Evolutionary conservation across 139 green algal genomes (phyloP).

Genomic region (Ostreobium quekettii): DNA sequence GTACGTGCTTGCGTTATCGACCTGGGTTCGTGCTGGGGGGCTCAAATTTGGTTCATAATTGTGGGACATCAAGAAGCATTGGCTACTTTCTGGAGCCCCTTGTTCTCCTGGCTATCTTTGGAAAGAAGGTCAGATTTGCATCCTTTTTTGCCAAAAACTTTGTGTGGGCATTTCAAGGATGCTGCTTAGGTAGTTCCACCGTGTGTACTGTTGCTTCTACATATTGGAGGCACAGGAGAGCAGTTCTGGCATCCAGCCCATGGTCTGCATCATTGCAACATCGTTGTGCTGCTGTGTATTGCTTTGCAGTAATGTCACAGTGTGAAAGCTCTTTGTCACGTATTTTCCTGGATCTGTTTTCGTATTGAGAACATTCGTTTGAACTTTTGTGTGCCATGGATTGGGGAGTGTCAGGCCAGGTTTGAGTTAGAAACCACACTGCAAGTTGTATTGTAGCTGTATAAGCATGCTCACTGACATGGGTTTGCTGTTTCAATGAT

Average conservation of each 20-base stretch:
- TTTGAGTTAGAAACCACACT: no score
- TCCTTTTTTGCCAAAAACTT: constrained; percentile 4
- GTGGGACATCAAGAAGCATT: constrained; percentile 64
- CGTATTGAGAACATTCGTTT: no score
- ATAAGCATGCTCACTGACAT: no score
- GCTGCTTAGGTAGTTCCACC: background rate
- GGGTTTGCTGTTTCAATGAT: no score
- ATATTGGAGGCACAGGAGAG: constrained; percentile 6
- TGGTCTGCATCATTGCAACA: background rate
- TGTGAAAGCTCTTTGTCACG: no score
- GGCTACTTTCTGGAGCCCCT: constrained; percentile 93
- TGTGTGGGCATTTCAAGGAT: background rate
- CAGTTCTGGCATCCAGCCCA: background rate
- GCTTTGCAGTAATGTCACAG: background rate
- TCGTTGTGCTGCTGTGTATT: background rate
- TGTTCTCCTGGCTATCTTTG: constrained; percentile 77
- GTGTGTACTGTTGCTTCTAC: background rate
- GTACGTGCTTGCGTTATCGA: constrained; percentile 78
- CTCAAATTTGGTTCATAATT: constrained; percentile 73
- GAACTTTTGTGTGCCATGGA: no score
- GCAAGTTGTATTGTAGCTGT: no score
- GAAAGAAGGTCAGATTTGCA: constrained; percentile 65
- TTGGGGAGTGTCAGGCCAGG: no score
- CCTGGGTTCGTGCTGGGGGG: constrained; percentile 77
- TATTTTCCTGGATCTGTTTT: no score